Evolutionary conservation across 2,329 filamentous ascomycete species (phyloP).

Genomic region (Pseudogymnoascus sp.): DNA sequence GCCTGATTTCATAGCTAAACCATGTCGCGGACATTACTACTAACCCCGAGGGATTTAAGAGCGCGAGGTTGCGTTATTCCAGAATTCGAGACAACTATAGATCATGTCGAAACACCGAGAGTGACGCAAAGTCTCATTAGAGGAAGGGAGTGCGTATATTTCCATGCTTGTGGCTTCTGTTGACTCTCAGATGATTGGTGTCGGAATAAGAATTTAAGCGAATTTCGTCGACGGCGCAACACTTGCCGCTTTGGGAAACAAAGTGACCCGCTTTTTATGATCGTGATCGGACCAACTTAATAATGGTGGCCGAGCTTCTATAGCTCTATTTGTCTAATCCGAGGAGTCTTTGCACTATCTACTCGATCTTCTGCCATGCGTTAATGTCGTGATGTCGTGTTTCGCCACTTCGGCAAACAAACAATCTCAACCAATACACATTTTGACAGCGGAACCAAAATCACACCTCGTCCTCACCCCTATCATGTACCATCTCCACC

Average conservation of each 20-base stretch:
- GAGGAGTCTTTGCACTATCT: not conserved
- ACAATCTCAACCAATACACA: not conserved
- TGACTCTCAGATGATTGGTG: not conserved
- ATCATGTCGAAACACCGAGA: not conserved
- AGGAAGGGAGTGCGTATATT: not conserved
- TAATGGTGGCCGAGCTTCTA: not conserved
- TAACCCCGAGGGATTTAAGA: not conserved
- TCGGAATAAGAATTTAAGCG: not conserved
- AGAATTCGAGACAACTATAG: not conserved
- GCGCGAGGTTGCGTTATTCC: not conserved
- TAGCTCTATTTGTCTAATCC: not conserved
- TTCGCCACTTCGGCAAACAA: not conserved
- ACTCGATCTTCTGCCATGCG: not conserved
- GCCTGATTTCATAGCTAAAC: not conserved
- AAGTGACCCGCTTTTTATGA: not conserved
- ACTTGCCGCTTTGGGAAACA: not conserved
- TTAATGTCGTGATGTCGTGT: not conserved
- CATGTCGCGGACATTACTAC: not conserved
- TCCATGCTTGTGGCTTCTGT: not conserved
- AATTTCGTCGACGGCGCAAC: not conserved
- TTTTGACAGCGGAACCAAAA: not conserved
- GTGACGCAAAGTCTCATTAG: not conserved
- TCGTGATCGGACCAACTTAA: not conserved
- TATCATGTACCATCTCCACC: not conserved
- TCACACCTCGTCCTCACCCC: not conserved